These are phyloP conservation scores for Porpolomopsis calyptriformis DNA, from an alignment of 768 basidiomycete species.

Conservation along the genomic window DNA sequence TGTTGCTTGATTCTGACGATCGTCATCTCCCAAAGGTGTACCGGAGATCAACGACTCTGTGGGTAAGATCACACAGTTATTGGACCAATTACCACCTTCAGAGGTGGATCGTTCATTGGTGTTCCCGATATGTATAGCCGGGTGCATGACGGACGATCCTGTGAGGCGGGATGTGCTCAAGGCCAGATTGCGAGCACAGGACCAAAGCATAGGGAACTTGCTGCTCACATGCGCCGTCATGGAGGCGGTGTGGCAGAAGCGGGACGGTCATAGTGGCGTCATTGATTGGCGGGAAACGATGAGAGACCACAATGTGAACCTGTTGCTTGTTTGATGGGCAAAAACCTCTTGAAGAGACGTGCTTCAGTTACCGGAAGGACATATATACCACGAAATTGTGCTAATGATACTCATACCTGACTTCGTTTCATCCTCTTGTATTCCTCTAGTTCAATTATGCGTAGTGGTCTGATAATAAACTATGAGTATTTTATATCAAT, in stretches of 20 bases:
- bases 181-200: constrained; percentile 40
- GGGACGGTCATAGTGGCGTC: constrained; percentile 41
- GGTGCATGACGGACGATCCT: constrained; percentile 61
- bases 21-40: constrained; percentile 37
- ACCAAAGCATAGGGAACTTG: constrained; percentile 50
- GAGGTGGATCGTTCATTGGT: constrained; percentile 56
- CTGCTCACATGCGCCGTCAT: constrained; percentile 48
- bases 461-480: no score
- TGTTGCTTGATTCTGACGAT: neutral
- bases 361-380: neutral
- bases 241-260: constrained; percentile 61
- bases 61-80: constrained; percentile 39
- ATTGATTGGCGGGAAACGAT: constrained; percentile 56
- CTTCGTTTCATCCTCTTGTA: no score
- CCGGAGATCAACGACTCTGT: constrained; percentile 58
- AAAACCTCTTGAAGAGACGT: neutral
- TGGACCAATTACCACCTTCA: constrained; percentile 46
- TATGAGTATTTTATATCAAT: no score
- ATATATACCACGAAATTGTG: neutral
- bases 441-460: no score
- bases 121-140: constrained; percentile 67
- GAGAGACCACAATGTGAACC: constrained; percentile 36
- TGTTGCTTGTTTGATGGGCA: constrained; percentile 38
- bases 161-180: constrained; percentile 49
- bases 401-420: no score